Conservation (phyloP, 2,329 filamentous ascomycete genomes). For the Whalleya microplaca region DNA sequence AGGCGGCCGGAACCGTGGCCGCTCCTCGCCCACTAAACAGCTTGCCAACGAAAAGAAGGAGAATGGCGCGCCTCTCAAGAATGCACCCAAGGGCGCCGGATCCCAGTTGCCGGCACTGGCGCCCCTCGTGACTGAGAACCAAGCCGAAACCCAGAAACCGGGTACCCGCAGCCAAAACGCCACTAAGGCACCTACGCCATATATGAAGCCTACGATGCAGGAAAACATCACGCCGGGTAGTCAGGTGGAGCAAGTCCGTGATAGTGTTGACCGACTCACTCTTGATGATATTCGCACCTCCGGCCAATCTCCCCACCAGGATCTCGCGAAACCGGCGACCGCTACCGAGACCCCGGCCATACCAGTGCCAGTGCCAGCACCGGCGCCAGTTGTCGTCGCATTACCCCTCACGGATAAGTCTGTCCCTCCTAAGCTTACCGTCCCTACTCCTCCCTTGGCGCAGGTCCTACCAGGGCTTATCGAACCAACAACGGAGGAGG, state of each 20-base stretch:
- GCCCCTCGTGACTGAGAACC: conserved; percentile 26
- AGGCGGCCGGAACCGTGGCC: conserved; percentile 12
- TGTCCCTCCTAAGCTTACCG: conserved; percentile 15
- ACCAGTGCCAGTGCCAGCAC: conserved; percentile 25
- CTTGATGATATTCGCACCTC: conserved; percentile 24
- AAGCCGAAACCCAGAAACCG: conserved; percentile 31
- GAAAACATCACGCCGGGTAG: conserved; percentile 10
- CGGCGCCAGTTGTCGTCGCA: conserved; percentile 29
- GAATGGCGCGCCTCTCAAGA: conserved; percentile 16
- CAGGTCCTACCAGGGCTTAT: conserved; percentile 37
- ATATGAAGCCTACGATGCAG: conserved; percentile 12
- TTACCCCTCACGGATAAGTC: conserved; percentile 26
- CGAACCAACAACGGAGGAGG: conserved; percentile 39
- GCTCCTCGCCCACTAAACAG: conserved; percentile 13
- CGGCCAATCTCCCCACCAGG: conserved; percentile 11
- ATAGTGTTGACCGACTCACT: conserved; percentile 28
- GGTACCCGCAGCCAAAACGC: conserved; percentile 35
- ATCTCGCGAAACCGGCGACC: conserved; percentile 20
- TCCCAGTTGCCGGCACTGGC: conserved; percentile 19
- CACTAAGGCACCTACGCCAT: conserved; percentile 18
- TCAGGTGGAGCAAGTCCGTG: conserved; percentile 21
- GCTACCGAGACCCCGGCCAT: conserved; percentile 27
- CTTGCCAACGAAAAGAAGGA: conserved; percentile 17
- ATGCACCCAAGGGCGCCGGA: background rate
- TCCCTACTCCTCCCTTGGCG: conserved; percentile 20